Base-by-base conservation (phyloP, 1,284 basidiomycete genomes). In the Pseudozyma thailandica region DNA sequence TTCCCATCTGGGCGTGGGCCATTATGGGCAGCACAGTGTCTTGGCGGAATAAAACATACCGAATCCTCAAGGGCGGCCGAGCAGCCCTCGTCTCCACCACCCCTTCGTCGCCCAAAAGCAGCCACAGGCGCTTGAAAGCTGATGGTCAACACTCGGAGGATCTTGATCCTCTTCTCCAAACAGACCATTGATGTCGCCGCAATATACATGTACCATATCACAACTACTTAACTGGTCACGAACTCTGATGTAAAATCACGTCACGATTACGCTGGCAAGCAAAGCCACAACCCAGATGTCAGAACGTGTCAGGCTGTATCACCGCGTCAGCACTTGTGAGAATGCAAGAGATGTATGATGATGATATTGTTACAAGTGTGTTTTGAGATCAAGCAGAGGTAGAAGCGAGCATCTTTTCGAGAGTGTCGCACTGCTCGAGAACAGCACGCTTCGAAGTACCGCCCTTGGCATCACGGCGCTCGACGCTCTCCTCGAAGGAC, bases 391-490 rank as follows among this genome's bases (percentile, higher is more conserved):
- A 64, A 18, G 55, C 43, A 8, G 50, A 57, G 4, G 49, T 26
- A 30, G 61, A 44, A 41, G 46, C 39, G 46, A 75, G 53, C 50
- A 69, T 47, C 42, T 68, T 66, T 39, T 70, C 56, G 18, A 81
- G 54, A 30, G 70, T 68, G 41, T 80, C 79, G 53, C 74, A 74
- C 70, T 98, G 95, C 75, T 93, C 87, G 74, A 91, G 88, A 25
- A 98, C 88, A 86, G 93, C 94, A 74, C 87, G 87, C 65, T 88
- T 87, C 79, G 91, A 93, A 1, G 95, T 90, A 8, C 95, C 95
- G 26, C 95, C 95, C 74, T 95, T 93, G 1, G 94, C 91, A 81
- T 92, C 88, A 72, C 94, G 86, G 74, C 93, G 88, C 85, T 98
- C 95, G n/a, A 98, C 94, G 74, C 91, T 93, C 71, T 81, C 72